Conservation (phyloP, 495 filamentous ascomycete genomes). For the Aspergillus affinis region DNA sequence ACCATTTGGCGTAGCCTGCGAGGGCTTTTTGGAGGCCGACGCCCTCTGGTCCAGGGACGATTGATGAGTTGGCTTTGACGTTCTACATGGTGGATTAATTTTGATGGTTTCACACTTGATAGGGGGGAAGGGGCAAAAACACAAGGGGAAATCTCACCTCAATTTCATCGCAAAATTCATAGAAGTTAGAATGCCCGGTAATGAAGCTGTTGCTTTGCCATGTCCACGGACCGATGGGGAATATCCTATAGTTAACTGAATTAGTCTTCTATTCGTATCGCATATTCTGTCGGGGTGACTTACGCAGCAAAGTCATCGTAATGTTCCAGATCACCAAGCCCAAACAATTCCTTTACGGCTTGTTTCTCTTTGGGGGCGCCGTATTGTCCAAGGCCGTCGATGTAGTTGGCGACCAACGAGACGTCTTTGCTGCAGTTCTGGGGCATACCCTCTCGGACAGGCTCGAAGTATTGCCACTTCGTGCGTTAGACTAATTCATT, state of each 20-base stretch:
- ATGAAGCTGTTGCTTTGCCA: slow-evolving; percentile 56
- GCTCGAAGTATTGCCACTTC: slow-evolving; percentile 63
- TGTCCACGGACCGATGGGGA: slow-evolving; percentile 55
- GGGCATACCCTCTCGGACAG: slow-evolving; percentile 61
- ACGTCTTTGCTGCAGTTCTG: slow-evolving; percentile 64
- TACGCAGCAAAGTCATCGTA: slow-evolving; percentile 60
- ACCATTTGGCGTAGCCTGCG: slow-evolving; percentile 53
- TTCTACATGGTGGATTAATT: slow-evolving; percentile 16
- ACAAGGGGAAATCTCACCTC: slow-evolving; percentile 32
- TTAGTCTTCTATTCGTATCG: too few relatives aligned
- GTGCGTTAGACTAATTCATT: background rate
- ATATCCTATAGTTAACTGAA: slow-evolving; percentile 33
- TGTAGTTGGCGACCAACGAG: slow-evolving; percentile 52
- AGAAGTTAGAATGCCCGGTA: slow-evolving; percentile 52
- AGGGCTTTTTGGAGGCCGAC: slow-evolving; percentile 58
- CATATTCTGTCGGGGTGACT: slow-evolving; percentile 1
- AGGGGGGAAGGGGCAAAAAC: too few relatives aligned
- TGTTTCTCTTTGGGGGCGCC: slow-evolving; percentile 46
- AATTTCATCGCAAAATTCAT: slow-evolving; percentile 52
- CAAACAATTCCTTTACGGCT: slow-evolving; percentile 58
- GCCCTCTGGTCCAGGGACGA: slow-evolving; percentile 39
- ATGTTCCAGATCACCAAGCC: slow-evolving; percentile 51
- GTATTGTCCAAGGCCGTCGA: slow-evolving; percentile 48
- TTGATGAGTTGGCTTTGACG: slow-evolving; percentile 30
- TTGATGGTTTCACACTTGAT: too few relatives aligned